Conservation (phyloP, 140 eudicot species). For the Senecio squalidus region DNA sequence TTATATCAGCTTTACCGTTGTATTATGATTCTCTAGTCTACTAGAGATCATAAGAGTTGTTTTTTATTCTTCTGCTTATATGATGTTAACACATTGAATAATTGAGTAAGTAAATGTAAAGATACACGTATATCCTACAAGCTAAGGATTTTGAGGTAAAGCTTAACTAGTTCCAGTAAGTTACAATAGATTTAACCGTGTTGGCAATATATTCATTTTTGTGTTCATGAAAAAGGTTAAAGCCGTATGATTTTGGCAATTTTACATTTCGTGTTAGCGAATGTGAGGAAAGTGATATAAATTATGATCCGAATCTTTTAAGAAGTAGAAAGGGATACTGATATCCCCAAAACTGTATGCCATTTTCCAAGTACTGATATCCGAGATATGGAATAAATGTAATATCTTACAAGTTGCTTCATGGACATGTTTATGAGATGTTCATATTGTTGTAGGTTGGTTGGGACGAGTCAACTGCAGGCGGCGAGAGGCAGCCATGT, state of each 20-base stretch:
- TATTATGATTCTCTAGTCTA: background rate
- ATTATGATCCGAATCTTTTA: background rate
- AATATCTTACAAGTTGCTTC: no score
- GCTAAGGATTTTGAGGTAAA: background rate
- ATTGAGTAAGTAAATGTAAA: background rate
- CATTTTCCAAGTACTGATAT: background rate
- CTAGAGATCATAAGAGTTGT: background rate
- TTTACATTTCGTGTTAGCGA: background rate
- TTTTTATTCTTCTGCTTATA: background rate
- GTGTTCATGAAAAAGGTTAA: background rate
- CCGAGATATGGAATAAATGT: no score
- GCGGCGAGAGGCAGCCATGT: constrained; percentile 91
- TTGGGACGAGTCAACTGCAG: constrained; percentile 97
- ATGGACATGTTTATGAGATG: background rate
- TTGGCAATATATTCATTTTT: background rate
- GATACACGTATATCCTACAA: background rate
- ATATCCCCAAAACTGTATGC: background rate
- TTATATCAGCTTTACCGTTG: background rate
- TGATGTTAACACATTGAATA: background rate
- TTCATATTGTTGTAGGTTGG: constrained; percentile 61
- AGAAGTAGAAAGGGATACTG: background rate
- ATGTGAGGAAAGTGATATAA: background rate
- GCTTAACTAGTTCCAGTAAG: background rate
- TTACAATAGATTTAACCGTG: background rate
- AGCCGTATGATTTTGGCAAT: background rate